Evolutionary conservation across 129 eudicot genomes (phyloP).

Genomic region (Artemisia argyi): DNA sequence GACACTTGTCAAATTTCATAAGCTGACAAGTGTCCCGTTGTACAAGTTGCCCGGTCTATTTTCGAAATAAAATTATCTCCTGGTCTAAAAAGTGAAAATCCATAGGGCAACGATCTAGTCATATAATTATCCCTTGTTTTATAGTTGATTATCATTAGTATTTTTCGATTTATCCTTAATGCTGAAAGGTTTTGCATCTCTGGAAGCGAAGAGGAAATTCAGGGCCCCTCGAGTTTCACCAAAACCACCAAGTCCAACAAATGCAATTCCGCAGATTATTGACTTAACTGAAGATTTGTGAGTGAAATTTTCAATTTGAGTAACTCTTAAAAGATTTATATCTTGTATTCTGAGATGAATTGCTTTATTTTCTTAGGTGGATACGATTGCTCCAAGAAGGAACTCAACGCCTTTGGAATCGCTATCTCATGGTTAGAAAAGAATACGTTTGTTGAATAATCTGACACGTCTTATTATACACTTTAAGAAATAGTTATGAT

Average conservation of each 20-base stretch:
- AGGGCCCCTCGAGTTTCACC: slow-evolving; percentile 75
- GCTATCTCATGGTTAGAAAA: slow-evolving; percentile 46
- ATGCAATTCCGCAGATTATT: slow-evolving; percentile 12
- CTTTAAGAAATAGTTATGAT: slow-evolving; percentile 8
- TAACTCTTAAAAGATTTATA: not conserved
- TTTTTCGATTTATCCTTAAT: slow-evolving; percentile 40
- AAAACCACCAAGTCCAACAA: slow-evolving; percentile 36
- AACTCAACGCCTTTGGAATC: slow-evolving; percentile 26
- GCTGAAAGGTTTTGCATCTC: slow-evolving; percentile 79
- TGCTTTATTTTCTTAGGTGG: slow-evolving; percentile 38
- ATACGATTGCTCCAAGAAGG: slow-evolving; percentile 20
- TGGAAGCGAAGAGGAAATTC: slow-evolving; percentile 89
- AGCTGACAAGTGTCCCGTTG: too few relatives aligned
- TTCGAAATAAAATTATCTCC: too few relatives aligned
- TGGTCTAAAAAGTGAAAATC: too few relatives aligned
- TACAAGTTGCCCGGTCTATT: too few relatives aligned
- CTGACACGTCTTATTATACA: not conserved
- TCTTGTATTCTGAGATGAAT: slow-evolving; percentile 6
- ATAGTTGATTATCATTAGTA: not conserved
- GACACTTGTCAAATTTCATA: too few relatives aligned
- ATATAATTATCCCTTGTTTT: too few relatives aligned
- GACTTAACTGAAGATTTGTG: slow-evolving; percentile 34
- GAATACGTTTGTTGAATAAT: not conserved
- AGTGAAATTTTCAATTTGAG: slow-evolving; percentile 17
- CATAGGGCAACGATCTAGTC: too few relatives aligned